Conservation (phyloP, 1,284 basidiomycete genomes). For the Fomes fomentarius region DNA sequence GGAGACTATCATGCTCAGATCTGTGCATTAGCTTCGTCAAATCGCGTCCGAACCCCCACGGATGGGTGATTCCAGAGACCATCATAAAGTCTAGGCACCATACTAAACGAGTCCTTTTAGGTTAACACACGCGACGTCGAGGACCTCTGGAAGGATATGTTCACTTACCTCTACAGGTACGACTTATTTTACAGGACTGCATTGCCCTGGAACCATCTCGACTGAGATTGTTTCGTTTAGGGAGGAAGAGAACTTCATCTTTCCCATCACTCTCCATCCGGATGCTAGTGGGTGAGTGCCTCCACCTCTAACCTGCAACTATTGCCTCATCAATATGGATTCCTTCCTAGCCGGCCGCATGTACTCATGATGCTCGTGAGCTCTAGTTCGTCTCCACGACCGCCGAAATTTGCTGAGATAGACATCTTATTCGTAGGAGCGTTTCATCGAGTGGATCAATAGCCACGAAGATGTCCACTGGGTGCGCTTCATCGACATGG, state of each 20-base stretch:
- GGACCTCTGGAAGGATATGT: constrained; percentile 77
- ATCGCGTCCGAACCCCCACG: constrained; percentile 65
- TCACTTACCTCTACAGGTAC: constrained; percentile 67
- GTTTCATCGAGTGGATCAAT: constrained; percentile 82
- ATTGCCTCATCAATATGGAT: background rate
- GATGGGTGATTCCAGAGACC: constrained; percentile 47
- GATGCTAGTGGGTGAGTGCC: constrained; percentile 67
- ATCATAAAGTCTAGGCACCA: background rate
- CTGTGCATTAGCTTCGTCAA: constrained; percentile 62
- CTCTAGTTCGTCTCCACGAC: no score
- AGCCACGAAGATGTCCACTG: constrained; percentile 73
- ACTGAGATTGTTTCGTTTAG: constrained; percentile 31
- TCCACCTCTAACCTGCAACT: background rate
- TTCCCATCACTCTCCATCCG: constrained; percentile 75
- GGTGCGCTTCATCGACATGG: constrained; percentile 75
- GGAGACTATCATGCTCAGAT: background rate
- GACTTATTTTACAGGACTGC: background rate
- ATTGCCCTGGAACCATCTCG: background rate
- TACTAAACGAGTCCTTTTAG: constrained; percentile 29
- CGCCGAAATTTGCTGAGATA: no score
- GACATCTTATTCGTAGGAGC: constrained; percentile 59
- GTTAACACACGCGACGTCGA: constrained; percentile 71
- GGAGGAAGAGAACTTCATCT: constrained; percentile 73
- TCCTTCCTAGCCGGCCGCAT: constrained; percentile 45
- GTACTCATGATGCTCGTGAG: constrained; percentile 76